Evolutionary conservation across 2,329 filamentous ascomycete genomes (phyloP).

Genomic region (Trichoderma lentiforme): DNA sequence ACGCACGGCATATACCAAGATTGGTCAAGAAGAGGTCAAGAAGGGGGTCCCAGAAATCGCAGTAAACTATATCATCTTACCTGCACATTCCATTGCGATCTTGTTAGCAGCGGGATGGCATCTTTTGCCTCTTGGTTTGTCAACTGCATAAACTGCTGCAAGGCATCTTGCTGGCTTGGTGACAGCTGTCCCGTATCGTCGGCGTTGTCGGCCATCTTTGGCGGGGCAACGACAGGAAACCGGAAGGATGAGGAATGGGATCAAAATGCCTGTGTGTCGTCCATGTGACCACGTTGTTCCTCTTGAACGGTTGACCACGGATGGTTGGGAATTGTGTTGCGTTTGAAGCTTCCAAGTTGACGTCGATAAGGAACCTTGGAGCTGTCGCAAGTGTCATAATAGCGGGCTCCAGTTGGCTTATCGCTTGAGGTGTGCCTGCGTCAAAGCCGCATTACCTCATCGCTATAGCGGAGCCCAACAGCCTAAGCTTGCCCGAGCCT

Average conservation of each 20-base stretch:
- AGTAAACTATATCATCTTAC: slow-evolving; percentile 41
- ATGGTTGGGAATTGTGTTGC: not conserved
- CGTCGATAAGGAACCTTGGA: not conserved
- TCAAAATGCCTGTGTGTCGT: not conserved
- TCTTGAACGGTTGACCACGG: too few species aligned
- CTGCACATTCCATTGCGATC: slow-evolving; percentile 96
- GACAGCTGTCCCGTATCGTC: slow-evolving; percentile 67
- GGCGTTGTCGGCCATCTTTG: slow-evolving; percentile 33
- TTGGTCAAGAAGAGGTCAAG: not conserved
- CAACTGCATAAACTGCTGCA: slow-evolving; percentile 84
- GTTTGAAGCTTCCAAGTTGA: not conserved
- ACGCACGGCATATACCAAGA: not conserved
- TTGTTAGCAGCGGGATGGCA: slow-evolving; percentile 73
- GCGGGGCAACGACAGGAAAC: not conserved
- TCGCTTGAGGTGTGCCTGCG: not conserved
- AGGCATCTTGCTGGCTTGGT: slow-evolving; percentile 72
- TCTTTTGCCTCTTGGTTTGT: slow-evolving; percentile 77
- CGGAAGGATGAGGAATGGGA: not conserved
- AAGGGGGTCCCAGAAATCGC: not conserved
- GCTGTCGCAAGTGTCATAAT: not conserved
- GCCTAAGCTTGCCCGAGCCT: not conserved
- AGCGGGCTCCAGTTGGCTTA: not conserved
- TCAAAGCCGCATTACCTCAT: slow-evolving; percentile 8
- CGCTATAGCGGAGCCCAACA: not conserved
- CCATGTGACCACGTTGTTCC: not conserved